Evolutionary conservation across 345 rosid genomes (phyloP).

Genomic region (Euphorbia peplus): DNA sequence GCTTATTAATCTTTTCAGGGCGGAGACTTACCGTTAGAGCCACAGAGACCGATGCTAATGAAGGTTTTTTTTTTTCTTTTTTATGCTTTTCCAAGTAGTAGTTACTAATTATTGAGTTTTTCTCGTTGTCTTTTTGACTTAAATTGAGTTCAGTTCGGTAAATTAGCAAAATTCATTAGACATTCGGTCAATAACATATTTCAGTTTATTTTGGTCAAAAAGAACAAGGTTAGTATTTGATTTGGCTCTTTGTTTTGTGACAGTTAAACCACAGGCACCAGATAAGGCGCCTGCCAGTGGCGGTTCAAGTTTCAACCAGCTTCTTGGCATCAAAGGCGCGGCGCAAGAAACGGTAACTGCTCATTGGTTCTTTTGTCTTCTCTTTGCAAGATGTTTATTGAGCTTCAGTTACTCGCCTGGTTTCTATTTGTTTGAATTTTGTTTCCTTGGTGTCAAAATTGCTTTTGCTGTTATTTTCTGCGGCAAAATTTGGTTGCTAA

Average conservation of each 20-base stretch:
- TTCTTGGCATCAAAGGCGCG: conserved; percentile 97
- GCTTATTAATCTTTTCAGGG: conserved; percentile 37
- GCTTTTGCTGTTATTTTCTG: too few relatives aligned
- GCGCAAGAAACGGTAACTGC: conserved; percentile 72
- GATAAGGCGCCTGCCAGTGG: conserved; percentile 61
- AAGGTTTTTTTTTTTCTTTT: conserved; percentile 41
- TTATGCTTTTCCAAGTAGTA: background rate
- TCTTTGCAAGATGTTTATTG: background rate
- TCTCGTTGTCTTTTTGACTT: background rate
- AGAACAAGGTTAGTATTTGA: background rate
- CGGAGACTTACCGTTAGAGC: conserved; percentile 70
- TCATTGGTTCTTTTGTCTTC: background rate
- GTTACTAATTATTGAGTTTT: background rate
- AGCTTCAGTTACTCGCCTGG: background rate
- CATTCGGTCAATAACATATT: too few relatives aligned
- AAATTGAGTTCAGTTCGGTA: too few relatives aligned
- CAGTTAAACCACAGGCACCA: conserved; percentile 65
- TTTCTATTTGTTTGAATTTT: background rate
- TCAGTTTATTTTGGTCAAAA: too few relatives aligned
- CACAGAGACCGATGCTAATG: conserved; percentile 71
- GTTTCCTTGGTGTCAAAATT: background rate
- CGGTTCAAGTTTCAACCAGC: conserved; percentile 91
- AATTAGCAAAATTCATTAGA: too few relatives aligned
- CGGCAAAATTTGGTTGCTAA: too few relatives aligned
- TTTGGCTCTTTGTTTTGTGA: conserved; percentile 1